A percentile compares a stretch with the other conserved stretches of the same genome.
Conservation (phyloP, 306 rosid species). For the Sechiopsis laciniata region DNA sequence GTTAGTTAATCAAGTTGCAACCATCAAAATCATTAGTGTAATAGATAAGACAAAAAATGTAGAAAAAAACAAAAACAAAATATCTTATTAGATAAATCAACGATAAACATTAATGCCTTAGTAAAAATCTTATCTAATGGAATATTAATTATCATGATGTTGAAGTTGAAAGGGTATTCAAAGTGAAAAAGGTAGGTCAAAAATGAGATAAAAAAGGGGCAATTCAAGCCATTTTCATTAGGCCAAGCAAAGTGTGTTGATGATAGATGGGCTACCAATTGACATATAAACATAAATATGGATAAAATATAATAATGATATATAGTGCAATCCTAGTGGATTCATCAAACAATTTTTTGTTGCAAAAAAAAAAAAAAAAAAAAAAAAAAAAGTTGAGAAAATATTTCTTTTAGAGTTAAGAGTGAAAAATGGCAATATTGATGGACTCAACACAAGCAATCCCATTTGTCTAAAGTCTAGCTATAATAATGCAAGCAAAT, state of each 20-base stretch:
- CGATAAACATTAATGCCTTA: neutral
- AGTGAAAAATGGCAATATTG: neutral
- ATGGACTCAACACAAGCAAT: neutral
- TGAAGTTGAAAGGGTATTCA: neutral
- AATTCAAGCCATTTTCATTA: neutral
- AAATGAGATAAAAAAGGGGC: neutral
- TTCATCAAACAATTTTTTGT: neutral
- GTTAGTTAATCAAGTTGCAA: no score
- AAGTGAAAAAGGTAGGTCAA: neutral
- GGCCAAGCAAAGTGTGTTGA: neutral
- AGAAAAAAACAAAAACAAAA: no score
- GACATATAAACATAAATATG: neutral
- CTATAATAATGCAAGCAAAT: neutral
- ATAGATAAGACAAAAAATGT: no score
- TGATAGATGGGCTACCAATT: constrained; percentile 6
- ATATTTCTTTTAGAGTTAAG: neutral
- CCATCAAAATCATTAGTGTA: neutral
- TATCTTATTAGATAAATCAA: no score
- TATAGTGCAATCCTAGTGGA: constrained; percentile 14
- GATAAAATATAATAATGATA: neutral
- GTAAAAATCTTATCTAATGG: neutral
- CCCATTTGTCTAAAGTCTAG: neutral
- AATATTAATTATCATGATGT: neutral
- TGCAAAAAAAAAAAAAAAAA: neutral
- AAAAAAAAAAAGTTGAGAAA: neutral